Base-by-base conservation (phyloP, 2,329 filamentous ascomycete species). In the Fusarium mangiferae region DNA sequence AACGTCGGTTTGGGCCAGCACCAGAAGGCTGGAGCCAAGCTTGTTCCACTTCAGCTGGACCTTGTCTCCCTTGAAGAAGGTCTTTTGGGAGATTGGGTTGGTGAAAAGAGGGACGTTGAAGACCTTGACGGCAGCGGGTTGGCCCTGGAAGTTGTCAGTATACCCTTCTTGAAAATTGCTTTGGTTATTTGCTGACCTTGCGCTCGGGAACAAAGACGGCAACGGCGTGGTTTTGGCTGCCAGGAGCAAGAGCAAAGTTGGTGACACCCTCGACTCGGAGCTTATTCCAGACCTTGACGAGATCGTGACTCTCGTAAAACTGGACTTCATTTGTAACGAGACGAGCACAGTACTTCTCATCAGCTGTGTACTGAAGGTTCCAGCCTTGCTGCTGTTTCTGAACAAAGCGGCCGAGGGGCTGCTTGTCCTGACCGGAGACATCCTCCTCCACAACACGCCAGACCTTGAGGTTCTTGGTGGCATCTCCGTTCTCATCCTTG, bases 1-100 rank as follows among this genome's bases (percentile, higher is more conserved):
- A 61, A 98, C 96, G 73, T 99, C 96, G 38, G 96, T 99, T 86
- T 98, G 95, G 63, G 96, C 96, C 79, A 99, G 90, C 75, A 98
- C 96, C 80, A 99, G 93, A 81, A 98, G 84, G 81, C 92, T 96
- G 42, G 95, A 98, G 60, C 96, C 96, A 71, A 94, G 88, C 76
- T 92, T 90, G 84, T 99, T 99, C 96, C 96, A 99, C 87, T 98
- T 98, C 81, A 99, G 87, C 84, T 98, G 95, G 54, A 99, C 96
- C 87, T 98, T 98, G 87, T 99, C 96, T 73, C 95, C 95, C 87
- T 99, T 99, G 90, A 95, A 99, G 82, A 99, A 99, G 4, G 93
- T 98, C 91, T 99, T 99, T 82, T 98, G 96, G 44, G 96, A 98
- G 56, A 98, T 91, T 9, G 95, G 92, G 60, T 86, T 87, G 73